Conservation (phyloP, 73 alveolate genomes). For the Urostyla sp. region DNA sequence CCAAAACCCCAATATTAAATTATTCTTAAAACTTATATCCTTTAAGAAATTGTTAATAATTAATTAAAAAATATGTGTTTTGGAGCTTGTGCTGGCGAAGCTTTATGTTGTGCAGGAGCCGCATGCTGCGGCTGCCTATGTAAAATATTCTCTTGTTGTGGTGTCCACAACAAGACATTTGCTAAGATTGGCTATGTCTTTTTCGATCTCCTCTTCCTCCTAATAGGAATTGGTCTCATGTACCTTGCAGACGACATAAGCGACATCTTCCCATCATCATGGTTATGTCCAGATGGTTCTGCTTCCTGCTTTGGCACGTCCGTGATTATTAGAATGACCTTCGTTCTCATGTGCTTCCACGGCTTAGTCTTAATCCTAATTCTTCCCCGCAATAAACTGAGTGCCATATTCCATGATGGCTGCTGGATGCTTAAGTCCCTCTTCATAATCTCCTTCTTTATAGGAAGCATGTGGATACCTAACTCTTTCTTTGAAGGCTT, state of each 20-base stretch:
- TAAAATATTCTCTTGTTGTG: constrained; percentile 53
- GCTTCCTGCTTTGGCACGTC: constrained; percentile 81
- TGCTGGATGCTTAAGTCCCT: constrained; percentile 72
- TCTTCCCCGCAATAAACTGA: constrained; percentile 54
- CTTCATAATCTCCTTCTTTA: constrained; percentile 56
- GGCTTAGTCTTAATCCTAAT: constrained; percentile 50
- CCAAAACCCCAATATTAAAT: constrained; percentile 5
- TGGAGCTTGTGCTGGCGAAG: constrained; percentile 61
- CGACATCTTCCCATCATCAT: constrained; percentile 14
- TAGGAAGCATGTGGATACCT: constrained; percentile 74
- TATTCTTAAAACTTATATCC: neutral
- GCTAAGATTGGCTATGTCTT: constrained; percentile 66
- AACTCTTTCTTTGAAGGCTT: constrained; percentile 78
- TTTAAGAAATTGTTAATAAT: neutral
- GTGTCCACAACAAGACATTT: constrained; percentile 53
- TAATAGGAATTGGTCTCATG: constrained; percentile 38
- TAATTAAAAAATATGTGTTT: constrained; percentile 23
- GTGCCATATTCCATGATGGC: constrained; percentile 80
- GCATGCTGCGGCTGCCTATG: constrained; percentile 68
- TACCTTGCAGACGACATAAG: constrained; percentile 62
- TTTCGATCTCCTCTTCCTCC: constrained; percentile 67
- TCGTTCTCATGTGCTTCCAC: constrained; percentile 73
- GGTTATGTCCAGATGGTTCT: constrained; percentile 77
- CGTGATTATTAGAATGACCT: constrained; percentile 87
- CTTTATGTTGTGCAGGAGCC: constrained; percentile 71